A percentile compares a stretch with the other conserved stretches of the same genome.
phyloP scores from a whole-genome alignment of 2,329 filamentous ascomycete species.

The Beauveria brongniartii region DNA sequence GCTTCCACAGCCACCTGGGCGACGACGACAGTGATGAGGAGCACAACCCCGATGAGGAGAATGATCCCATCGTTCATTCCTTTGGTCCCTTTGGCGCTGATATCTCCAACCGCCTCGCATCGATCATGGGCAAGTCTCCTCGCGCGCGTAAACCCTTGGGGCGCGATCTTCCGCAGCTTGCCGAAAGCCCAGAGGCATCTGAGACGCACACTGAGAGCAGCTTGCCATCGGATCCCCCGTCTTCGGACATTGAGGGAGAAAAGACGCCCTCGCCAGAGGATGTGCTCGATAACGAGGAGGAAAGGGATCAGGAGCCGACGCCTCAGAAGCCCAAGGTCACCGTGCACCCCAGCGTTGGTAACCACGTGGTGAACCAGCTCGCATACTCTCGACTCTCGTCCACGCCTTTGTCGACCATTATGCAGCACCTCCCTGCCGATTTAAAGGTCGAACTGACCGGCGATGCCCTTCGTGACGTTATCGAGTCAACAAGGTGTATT shows the following conservation, averaged over 20 bases:
- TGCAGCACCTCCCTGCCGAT: conserved; percentile 71
- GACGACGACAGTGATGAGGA: conserved; percentile 58
- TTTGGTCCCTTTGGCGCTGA: conserved; percentile 88
- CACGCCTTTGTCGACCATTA: conserved; percentile 80
- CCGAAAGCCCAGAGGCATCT: conserved; percentile 9
- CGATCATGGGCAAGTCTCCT: conserved; percentile 64
- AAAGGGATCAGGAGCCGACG: conserved; percentile 1
- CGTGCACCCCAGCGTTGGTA: conserved; percentile 47
- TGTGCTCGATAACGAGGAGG: neutral
- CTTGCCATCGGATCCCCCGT: conserved; percentile 9
- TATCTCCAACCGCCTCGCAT: conserved; percentile 72
- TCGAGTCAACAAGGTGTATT: conserved; percentile 69
- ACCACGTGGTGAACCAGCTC: conserved; percentile 91
- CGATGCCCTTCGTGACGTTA: conserved; percentile 58
- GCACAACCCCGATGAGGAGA: conserved; percentile 82
- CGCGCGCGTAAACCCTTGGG: conserved; percentile 27
- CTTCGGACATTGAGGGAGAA: conserved; percentile 3
- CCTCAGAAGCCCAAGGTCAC: conserved; percentile 20
- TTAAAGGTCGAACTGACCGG: conserved; percentile 52
- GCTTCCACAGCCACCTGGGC: conserved; percentile 47
- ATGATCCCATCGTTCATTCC: conserved; percentile 85
- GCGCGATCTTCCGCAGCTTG: neutral
- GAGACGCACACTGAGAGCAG: conserved; percentile 10
- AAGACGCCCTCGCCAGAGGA: conserved; percentile 2
- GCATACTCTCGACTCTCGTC: conserved; percentile 90